phyloP scores from a whole-genome alignment of 345 rosid species.

The Bruguiera gymnorhiza region DNA sequence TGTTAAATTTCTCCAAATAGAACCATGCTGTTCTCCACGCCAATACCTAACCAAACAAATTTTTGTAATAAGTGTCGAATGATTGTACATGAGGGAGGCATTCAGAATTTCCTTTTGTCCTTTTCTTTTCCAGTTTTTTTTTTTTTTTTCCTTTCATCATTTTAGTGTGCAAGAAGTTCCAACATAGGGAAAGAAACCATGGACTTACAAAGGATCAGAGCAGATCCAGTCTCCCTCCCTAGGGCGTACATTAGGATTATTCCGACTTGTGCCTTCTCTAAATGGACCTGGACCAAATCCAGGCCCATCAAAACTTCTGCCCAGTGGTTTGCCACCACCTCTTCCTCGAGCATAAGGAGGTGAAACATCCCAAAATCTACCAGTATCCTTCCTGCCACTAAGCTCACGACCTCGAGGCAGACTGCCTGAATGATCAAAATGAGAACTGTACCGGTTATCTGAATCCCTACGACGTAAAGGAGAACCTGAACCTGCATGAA shows the following conservation, averaged over 20 bases:
- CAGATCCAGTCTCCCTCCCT: slow-evolving; percentile 97
- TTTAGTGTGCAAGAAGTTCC: background rate
- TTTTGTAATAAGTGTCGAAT: background rate
- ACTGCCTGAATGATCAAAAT: slow-evolving; percentile 51
- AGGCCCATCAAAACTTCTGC: slow-evolving; percentile 65
- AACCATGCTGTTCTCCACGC: background rate
- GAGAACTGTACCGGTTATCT: slow-evolving; percentile 53
- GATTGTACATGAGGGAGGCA: background rate
- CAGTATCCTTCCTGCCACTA: slow-evolving; percentile 56
- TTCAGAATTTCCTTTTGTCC: background rate
- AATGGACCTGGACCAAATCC: slow-evolving; percentile 53
- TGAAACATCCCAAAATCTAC: slow-evolving; percentile 66
- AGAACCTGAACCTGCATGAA: slow-evolving; percentile 66
- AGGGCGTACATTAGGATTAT: slow-evolving; percentile 74
- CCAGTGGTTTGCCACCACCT: slow-evolving; percentile 53
- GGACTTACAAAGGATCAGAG: slow-evolving; percentile 62
- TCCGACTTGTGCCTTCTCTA: slow-evolving; percentile 46
- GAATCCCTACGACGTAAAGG: slow-evolving; percentile 55
- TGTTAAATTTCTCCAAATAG: too few species aligned
- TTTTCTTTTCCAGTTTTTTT: too few species aligned
- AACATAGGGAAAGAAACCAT: slow-evolving; percentile 2
- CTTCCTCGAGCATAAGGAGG: slow-evolving; percentile 65
- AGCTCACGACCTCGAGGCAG: slow-evolving; percentile 51
- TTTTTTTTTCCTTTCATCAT: background rate
- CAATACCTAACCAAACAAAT: background rate